Evolutionary conservation across 1,139 yeast species (phyloP).

Genomic region (Pichia sp.): DNA sequence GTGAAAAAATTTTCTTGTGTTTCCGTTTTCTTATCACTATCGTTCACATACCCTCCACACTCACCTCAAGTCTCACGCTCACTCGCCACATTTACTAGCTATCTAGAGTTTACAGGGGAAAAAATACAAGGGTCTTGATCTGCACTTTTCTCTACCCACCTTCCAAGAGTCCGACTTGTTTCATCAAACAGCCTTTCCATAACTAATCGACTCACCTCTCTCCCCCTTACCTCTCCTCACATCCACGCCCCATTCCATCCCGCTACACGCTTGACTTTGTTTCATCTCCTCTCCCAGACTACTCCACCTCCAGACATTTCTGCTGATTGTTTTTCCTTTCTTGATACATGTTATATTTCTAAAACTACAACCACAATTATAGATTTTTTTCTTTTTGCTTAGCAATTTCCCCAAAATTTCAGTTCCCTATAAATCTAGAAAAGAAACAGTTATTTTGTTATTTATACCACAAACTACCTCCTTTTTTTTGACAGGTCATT

Average conservation of each 20-base stretch:
- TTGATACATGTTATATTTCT: background rate
- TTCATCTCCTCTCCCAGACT: too few relatives aligned
- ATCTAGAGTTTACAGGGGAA: too few relatives aligned
- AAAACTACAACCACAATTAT: background rate
- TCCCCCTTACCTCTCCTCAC: too few relatives aligned
- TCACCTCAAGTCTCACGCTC: background rate
- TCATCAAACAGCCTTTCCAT: too few relatives aligned
- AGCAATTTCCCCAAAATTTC: background rate
- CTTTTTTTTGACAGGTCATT: background rate
- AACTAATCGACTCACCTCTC: too few relatives aligned
- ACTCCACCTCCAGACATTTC: background rate
- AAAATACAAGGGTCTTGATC: too few relatives aligned
- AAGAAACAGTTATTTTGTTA: background rate
- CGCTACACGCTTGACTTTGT: too few relatives aligned
- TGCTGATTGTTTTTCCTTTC: background rate
- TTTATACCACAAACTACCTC: background rate
- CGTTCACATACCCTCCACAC: slow-evolving; percentile 63
- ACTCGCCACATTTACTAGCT: too few relatives aligned
- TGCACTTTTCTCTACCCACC: too few relatives aligned
- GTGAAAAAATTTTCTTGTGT: background rate
- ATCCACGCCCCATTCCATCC: too few relatives aligned
- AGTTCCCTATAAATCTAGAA: background rate
- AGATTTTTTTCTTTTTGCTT: background rate
- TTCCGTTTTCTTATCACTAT: slow-evolving; percentile 67
- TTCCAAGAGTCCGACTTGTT: too few relatives aligned